A percentile compares a stretch with the other conserved stretches of the same genome.
Conservation (phyloP, 441 rosid species). For the Melastoma candidum region DNA sequence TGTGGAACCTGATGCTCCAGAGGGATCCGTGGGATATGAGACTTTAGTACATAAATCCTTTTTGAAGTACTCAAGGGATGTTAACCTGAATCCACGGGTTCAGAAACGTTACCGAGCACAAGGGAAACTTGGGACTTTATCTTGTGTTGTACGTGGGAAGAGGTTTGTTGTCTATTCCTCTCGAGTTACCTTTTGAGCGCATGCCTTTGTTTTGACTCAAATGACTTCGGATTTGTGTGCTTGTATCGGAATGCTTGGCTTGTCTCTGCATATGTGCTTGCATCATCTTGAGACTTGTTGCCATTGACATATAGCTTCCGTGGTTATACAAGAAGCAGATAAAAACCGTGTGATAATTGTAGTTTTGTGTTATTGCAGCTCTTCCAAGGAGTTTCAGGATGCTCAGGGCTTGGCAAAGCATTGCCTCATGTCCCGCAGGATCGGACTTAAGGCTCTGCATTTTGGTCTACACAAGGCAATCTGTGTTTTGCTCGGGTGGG, state of each 20-base stretch:
- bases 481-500: constrained; percentile 16
- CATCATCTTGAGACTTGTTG: neutral
- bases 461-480: constrained; percentile 17
- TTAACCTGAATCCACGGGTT: constrained; percentile 13
- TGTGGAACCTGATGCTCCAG: constrained; percentile 3
- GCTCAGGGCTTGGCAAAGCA: constrained; percentile 16
- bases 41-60: constrained; percentile 7
- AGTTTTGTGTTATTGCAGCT: neutral
- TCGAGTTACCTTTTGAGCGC: neutral
- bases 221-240: neutral
- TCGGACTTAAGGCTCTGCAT: constrained; percentile 13
- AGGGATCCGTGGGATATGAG: constrained; percentile 15
- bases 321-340: neutral
- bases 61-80: constrained; percentile 13
- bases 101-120: constrained; percentile 15
- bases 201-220: neutral
- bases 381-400: constrained; percentile 13
- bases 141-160: constrained; percentile 12
- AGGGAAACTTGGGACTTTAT: constrained; percentile 18
- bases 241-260: neutral
- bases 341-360: neutral
- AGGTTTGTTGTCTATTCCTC: constrained; percentile 13
- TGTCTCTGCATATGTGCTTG: neutral
- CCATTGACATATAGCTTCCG: neutral
- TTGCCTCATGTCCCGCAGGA: constrained; percentile 14